Conservation (phyloP, 495 filamentous ascomycete species). For the Pyrenula aspistea region DNA sequence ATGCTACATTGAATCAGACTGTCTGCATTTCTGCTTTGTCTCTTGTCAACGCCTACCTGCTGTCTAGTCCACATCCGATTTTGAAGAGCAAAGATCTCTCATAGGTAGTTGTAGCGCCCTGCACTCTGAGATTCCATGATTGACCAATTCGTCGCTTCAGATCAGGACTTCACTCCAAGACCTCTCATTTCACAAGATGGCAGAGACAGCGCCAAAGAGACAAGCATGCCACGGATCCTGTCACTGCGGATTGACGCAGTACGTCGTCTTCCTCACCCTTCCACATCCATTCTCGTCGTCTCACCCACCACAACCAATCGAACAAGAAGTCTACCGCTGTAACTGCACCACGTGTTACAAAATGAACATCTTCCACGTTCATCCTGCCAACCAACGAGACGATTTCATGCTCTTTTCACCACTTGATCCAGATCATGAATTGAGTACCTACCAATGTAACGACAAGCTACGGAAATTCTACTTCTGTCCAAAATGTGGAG, state of each 20-base stretch:
- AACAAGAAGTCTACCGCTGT: conserved; percentile 14
- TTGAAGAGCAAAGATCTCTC: no score
- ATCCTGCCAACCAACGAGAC: conserved; percentile 10
- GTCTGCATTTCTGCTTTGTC: background rate
- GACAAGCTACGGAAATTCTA: conserved; percentile 12
- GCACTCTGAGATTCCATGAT: no score
- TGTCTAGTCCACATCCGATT: no score
- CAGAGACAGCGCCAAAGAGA: conserved; percentile 7
- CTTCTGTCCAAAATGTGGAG: conserved; percentile 19
- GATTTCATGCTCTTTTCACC: conserved; percentile 21
- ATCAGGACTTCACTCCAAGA: background rate
- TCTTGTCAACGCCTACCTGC: no score
- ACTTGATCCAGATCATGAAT: conserved; percentile 8
- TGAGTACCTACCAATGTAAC: conserved; percentile 17
- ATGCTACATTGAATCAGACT: background rate
- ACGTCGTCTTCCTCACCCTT: conserved; percentile 17
- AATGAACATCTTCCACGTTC: conserved; percentile 18
- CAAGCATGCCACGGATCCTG: conserved; percentile 19
- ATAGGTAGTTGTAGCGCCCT: no score
- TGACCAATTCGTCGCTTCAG: no score
- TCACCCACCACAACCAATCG: conserved; percentile 1
- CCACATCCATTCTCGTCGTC: conserved; percentile 10
- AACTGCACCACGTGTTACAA: conserved; percentile 24
- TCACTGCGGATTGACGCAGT: conserved; percentile 17
- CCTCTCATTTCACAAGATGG: conserved; percentile 5